Evolutionary conservation across 768 basidiomycete species (phyloP).

Genomic region (Dacryopinax spathularia): DNA sequence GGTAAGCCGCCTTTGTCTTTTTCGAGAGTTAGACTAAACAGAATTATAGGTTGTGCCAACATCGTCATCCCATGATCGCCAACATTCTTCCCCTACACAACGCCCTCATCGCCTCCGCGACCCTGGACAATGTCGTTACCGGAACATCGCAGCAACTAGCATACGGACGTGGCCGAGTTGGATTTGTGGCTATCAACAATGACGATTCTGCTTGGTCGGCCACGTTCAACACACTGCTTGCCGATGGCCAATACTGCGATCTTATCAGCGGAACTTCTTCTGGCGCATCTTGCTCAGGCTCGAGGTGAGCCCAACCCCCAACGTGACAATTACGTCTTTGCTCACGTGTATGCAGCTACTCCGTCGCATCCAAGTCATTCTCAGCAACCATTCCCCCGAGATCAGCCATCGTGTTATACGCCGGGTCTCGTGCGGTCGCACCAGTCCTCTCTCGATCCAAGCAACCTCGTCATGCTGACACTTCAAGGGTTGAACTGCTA

Average conservation of each 20-base stretch:
- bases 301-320: constrained; percentile 27
- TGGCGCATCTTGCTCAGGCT: constrained; percentile 35
- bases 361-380: background rate
- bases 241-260: constrained; percentile 50
- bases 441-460: background rate
- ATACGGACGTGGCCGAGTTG: constrained; percentile 44
- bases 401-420: background rate
- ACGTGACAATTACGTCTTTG: background rate
- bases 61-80: constrained; percentile 14
- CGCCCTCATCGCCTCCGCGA: constrained; percentile 16
- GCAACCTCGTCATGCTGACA: background rate
- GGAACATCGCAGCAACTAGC: constrained; percentile 47
- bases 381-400: background rate
- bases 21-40: background rate
- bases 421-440: background rate
- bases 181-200: constrained; percentile 58
- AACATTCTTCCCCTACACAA: constrained; percentile 14
- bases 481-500: background rate
- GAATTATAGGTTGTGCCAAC: constrained; percentile 13
- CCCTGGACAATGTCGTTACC: constrained; percentile 42
- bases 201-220: constrained; percentile 40
- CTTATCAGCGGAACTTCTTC: constrained; percentile 38
- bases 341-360: background rate
- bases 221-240: constrained; percentile 43
- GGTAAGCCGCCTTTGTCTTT: background rate